Base-by-base conservation (phyloP, 1,284 basidiomycete species). In the Mycena sp. region DNA sequence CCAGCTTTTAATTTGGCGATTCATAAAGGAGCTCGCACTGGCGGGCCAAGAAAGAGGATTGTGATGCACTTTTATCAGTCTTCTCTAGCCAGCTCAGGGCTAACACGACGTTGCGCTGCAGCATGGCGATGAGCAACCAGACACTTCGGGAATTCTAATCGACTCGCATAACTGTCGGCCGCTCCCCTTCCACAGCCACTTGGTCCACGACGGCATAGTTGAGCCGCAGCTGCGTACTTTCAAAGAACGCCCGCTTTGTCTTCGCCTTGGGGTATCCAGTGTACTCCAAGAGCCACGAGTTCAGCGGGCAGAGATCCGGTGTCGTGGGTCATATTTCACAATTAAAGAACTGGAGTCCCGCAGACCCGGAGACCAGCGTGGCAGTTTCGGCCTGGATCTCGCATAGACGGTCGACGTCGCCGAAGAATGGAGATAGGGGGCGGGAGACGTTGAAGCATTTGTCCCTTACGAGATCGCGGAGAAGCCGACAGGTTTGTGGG, bases 331-430 rank as follows among this genome's bases (percentile, higher is more conserved):
- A 80, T 26, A 63, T 58, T 2, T 64, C 64, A 14, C 76, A 58
- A 41, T 76, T 73, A 56, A 81, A 74, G 63, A 81, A 78, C 44
- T 81, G 78, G 2, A 82, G 69, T 0, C 78, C 78, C 6, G 76
- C 71, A 0, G 79, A 80, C 12, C 80, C 79, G n/a, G 44, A 46
- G 21, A 46, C 9, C 14, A 46, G 23, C 5, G 44, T 46, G 44
- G 14, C 44, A 7, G 44, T 46, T 9, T 26, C 21, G 12, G 21
- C 25, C 44, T 46, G 44, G 5, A 46, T 46, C 19, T 21, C 11
- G 7, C 23, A 21, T 11, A 46, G 25, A 9, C 25, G 23, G 9
- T 21, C 44, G 9, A 46, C 44, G 7, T 46, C 25, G 44, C 44
- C 44, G 25, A 46, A 46, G 26, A 46, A 46, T 11, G n/a, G 44